A percentile compares a stretch with the other conserved stretches of the same genome.
phyloP scores from a whole-genome alignment of 352 stramenopile genomes.

The Globisporangium nunn region DNA sequence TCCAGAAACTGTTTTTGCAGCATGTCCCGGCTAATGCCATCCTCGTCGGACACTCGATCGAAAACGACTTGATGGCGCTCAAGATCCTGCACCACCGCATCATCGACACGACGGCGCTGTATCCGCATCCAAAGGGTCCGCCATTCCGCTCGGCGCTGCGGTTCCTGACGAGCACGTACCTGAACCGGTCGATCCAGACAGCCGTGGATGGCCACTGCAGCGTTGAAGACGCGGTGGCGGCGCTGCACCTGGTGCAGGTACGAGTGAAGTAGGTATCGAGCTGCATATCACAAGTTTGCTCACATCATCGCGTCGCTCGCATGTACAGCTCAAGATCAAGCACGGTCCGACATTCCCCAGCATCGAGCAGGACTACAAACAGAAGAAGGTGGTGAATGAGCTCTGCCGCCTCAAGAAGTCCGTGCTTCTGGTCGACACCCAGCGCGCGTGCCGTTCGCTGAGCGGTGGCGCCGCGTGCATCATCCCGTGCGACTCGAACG shows the following conservation, averaged over 20 bases:
- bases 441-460: constrained; percentile 52
- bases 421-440: constrained; percentile 67
- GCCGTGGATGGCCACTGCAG: constrained; percentile 70
- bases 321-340: constrained; percentile 55
- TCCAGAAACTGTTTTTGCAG: constrained; percentile 55
- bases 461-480: constrained; percentile 52
- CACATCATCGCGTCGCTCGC: not conserved
- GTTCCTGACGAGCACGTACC: constrained; percentile 64
- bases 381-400: constrained; percentile 78
- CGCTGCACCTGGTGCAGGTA: constrained; percentile 60
- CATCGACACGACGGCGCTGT: constrained; percentile 80
- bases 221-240: constrained; percentile 71
- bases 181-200: constrained; percentile 70
- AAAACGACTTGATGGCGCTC: constrained; percentile 78
- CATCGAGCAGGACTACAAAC: constrained; percentile 61
- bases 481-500: constrained; percentile 43
- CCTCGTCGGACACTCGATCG: constrained; percentile 84
- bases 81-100: constrained; percentile 62
- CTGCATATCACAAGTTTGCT: not conserved
- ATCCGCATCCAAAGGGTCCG: constrained; percentile 70
- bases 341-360: not conserved
- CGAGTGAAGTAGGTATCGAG: not conserved
- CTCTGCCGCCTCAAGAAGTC: constrained; percentile 68
- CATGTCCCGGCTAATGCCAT: constrained; percentile 65
- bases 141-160: constrained; percentile 73